Base-by-base conservation (phyloP, 805 yeast species). In the Clavispora vitiphila region DNA sequence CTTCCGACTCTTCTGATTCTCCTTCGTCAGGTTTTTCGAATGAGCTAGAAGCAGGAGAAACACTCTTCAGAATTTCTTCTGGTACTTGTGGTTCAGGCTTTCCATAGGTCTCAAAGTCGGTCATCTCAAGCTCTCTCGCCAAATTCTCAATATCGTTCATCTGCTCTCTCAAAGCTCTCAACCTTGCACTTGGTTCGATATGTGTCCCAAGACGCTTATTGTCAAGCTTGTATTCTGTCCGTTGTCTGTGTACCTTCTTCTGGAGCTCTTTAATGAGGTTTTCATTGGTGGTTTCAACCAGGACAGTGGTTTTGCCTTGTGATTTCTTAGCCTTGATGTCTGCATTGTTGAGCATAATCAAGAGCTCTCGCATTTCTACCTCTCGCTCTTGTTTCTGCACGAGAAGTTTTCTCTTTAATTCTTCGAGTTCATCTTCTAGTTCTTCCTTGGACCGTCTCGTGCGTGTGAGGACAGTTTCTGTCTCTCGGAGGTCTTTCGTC, bases 131-230 rank as follows among this genome's bases (percentile, higher is more conserved):
- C 54, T 84, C 86, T 46, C 95, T 69, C 0, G 96, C 96, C 67
- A 86, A 86, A 37, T 77, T 76, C 57, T 86, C 96, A 40, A 90
- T 72, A 48, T 78, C 82, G 44, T 86, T 95, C 96, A 88, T 88
- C 57, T 83, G 77, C 53, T 83, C 86, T 41, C 96, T 72, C 52
- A 90, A 69, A 34, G 78, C 81, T 46, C 93, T 73, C 39, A 89
- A 64, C 49, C 91, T 70, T 3, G 84, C 76, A 53, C 84, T 83
- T 3, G 96, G 95, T 57, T 86, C 95, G 21, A 81, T 76, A 22
- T 73, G 69, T 10, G 74, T 56, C 37, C 78, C 79, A 64, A 67
- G 74, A 49, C 64, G 62, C 34, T 69, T 58, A 44, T 67, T 72
- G 38, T 71, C 80, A 38, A 57, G 60, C 52, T 56, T 76, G 52